These are phyloP conservation scores for Apocynum venetum DNA, from an alignment of 257 asterid genomes.

Conservation along the genomic window DNA sequence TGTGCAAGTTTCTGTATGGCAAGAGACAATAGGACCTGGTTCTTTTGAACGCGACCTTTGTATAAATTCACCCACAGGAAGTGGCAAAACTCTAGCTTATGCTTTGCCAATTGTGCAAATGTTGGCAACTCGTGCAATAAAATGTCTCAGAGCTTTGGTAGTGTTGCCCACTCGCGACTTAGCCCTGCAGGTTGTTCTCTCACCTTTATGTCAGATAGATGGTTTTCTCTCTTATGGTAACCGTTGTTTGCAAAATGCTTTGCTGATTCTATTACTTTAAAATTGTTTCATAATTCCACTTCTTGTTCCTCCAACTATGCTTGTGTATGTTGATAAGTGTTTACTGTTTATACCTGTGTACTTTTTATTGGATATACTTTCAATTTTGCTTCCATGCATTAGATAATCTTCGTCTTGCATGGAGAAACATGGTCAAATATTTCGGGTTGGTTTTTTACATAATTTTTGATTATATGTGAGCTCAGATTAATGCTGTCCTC, in stretches of 20 bases:
- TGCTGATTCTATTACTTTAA: too few relatives aligned
- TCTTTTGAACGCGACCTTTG: slow-evolving; percentile 78
- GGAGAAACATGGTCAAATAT: too few relatives aligned
- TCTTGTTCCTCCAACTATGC: too few relatives aligned
- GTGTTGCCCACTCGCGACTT: slow-evolving; percentile 93
- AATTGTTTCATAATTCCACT: not conserved
- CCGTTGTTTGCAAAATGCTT: not conserved
- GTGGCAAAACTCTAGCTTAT: slow-evolving; percentile 89
- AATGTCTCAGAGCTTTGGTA: slow-evolving; percentile 83
- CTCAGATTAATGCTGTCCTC: too few relatives aligned
- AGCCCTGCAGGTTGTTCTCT: slow-evolving; percentile 68
- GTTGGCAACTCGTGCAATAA: slow-evolving; percentile 57
- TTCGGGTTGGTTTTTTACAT: too few relatives aligned
- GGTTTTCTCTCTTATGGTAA: not conserved
- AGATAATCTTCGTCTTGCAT: too few relatives aligned
- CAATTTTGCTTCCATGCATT: too few relatives aligned
- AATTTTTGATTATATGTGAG: too few relatives aligned
- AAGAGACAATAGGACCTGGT: slow-evolving; percentile 89
- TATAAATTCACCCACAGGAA: slow-evolving; percentile 88
- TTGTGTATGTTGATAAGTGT: too few relatives aligned
- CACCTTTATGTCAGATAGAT: not conserved
- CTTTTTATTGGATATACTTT: too few relatives aligned
- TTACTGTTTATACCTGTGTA: too few relatives aligned
- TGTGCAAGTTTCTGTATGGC: slow-evolving; percentile 90
- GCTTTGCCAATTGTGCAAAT: slow-evolving; percentile 83